These are phyloP conservation scores for Kappamyces sp. DNA, from an alignment of 192 early-diverging fungal species.

Conservation along the genomic window DNA sequence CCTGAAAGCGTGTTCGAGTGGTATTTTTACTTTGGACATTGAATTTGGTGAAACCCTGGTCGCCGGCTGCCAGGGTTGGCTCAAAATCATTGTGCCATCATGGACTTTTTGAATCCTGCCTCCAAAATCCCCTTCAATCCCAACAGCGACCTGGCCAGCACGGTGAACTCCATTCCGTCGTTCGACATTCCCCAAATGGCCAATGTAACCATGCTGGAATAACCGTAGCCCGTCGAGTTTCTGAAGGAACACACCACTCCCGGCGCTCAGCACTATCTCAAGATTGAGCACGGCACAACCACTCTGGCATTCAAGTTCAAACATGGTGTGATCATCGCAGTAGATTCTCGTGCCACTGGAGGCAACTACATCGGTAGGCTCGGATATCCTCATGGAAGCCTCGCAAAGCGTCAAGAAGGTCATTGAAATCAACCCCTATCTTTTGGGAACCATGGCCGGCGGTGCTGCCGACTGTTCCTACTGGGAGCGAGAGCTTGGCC, in stretches of 20 bases:
- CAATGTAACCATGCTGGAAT: conserved; percentile 15
- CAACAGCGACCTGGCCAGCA: not conserved
- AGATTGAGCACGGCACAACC: conserved; percentile 95
- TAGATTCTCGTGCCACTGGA: conserved; percentile 92
- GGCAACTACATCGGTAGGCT: conserved; percentile 82
- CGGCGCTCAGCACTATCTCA: conserved; percentile 73
- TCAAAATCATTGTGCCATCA: not conserved
- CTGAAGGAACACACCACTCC: conserved; percentile 68
- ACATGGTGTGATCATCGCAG: conserved; percentile 87
- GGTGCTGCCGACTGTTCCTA: conserved; percentile 98
- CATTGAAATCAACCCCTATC: conserved; percentile 97
- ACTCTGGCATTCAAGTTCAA: conserved; percentile 97
- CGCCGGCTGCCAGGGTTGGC: too few relatives aligned
- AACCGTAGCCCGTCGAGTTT: conserved; percentile 75
- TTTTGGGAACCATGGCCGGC: conserved; percentile 98
- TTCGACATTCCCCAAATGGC: conserved; percentile 17
- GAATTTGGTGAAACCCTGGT: not conserved
- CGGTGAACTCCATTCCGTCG: conserved; percentile 3
- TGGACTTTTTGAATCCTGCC: conserved; percentile 9
- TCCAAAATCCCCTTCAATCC: not conserved
- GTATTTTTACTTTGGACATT: conserved; percentile 21
- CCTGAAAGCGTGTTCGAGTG: conserved; percentile 66
- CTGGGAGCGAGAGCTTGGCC: conserved; percentile 96
- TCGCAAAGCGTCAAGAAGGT: conserved; percentile 97
- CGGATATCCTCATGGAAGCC: conserved; percentile 44